Conservation (phyloP, 768 basidiomycete species). For the Hygrocybe punicea region DNA sequence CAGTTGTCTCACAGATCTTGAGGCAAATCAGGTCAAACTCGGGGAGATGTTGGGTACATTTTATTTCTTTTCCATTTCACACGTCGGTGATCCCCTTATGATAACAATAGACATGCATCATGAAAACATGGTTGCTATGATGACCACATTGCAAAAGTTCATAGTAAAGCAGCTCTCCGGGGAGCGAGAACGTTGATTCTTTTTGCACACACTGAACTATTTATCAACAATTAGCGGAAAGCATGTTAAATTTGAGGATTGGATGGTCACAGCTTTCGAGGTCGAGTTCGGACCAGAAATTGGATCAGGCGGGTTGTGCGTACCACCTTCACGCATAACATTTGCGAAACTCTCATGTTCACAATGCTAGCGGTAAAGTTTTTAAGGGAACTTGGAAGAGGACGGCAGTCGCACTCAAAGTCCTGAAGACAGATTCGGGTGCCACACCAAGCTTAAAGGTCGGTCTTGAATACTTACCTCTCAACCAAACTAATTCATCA, state of each 20-base stretch:
- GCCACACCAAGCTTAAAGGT: slow-evolving; percentile 5
- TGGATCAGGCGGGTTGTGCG: slow-evolving; percentile 16
- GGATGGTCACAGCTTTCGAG: slow-evolving; percentile 18
- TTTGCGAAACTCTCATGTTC: not conserved
- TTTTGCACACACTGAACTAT: slow-evolving; percentile 8
- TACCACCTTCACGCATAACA: not conserved
- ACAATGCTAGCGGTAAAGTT: slow-evolving; percentile 10
- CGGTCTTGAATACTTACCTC: too few species aligned
- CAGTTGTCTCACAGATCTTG: slow-evolving; percentile 4
- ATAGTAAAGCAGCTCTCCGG: slow-evolving; percentile 1
- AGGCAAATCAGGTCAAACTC: not conserved
- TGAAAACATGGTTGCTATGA: slow-evolving; percentile 15
- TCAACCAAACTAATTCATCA: not conserved
- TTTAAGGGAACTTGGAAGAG: slow-evolving; percentile 17
- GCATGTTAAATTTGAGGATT: slow-evolving; percentile 8
- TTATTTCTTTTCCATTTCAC: not conserved
- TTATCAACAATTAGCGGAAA: slow-evolving; percentile 10
- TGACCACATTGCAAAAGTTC: slow-evolving; percentile 13
- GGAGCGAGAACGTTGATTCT: slow-evolving; percentile 11
- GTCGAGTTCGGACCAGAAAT: slow-evolving; percentile 13
- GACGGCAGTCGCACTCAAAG: slow-evolving; percentile 14
- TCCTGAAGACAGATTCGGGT: slow-evolving; percentile 9
- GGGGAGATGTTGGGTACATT: slow-evolving; percentile 1
- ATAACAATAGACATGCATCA: slow-evolving; percentile 7
- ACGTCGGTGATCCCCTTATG: not conserved